Percentiles rank a stretch among this genome's conserved stretches.
Conservation (phyloP, 768 basidiomycete genomes). For the Leucocoprinus birnbaumii region DNA sequence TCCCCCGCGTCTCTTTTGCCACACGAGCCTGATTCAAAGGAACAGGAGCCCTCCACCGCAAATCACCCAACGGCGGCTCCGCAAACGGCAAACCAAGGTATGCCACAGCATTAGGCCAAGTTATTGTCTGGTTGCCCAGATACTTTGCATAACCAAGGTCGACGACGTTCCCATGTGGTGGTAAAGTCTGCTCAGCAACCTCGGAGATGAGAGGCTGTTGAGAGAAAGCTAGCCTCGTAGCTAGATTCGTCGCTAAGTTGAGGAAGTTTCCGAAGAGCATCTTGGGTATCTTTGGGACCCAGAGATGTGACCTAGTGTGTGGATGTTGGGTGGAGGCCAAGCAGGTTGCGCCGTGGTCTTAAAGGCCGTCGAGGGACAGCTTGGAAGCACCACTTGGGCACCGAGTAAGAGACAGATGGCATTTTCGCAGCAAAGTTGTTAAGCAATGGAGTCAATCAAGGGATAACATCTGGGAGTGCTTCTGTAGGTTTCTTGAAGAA, state of each 20-base stretch:
- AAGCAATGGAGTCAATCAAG: too few species aligned
- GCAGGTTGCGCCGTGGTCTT: neutral
- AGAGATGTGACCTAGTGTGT: too few species aligned
- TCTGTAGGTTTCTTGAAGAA: too few species aligned
- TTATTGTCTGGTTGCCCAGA: constrained; percentile 41
- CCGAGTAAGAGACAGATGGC: too few species aligned
- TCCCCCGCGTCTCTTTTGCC: constrained; percentile 27
- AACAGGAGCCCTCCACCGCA: constrained; percentile 49
- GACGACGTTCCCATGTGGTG: constrained; percentile 30
- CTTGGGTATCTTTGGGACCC: too few species aligned
- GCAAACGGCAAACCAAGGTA: constrained; percentile 61
- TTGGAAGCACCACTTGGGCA: too few species aligned
- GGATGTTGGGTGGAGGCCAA: too few species aligned
- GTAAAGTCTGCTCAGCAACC: neutral
- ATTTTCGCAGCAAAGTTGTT: too few species aligned
- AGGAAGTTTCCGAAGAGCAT: too few species aligned
- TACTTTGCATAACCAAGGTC: constrained; percentile 61
- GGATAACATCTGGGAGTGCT: too few species aligned
- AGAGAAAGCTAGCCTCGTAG: neutral
- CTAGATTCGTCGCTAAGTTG: too few species aligned
- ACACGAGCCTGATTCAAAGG: constrained; percentile 50
- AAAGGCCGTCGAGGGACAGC: neutral
- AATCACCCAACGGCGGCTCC: constrained; percentile 51
- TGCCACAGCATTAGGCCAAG: constrained; percentile 47
- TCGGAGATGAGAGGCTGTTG: neutral